Base-by-base conservation (phyloP, 768 basidiomycete species). In the Steccherinum ochraceum region DNA sequence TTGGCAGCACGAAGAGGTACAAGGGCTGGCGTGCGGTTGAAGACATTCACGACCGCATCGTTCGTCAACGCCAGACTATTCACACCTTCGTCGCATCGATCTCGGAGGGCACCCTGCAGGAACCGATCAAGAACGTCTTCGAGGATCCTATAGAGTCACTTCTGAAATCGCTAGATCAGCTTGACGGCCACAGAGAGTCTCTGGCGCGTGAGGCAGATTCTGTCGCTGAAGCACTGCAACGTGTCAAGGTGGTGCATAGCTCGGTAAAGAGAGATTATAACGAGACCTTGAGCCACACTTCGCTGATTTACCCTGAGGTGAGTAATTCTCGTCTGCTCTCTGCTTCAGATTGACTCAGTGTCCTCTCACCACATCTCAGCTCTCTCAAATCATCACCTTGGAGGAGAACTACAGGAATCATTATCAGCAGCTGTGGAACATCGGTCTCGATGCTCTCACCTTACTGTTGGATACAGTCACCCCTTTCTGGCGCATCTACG, bases 361-460 rank as follows among this genome's bases (percentile, higher is more conserved):
- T 41, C 12, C 25, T 39, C 35, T 11, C 35, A 39, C n/a, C 35
- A 39, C 11, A 11, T n/a, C n/a, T n/a, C 48, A 89, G 87, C 72
- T 89, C 19, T 87, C 86, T 2, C 72, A 78, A 42, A 82, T 89
- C 39, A 74, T 83, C 10, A 84, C 76, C 2, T 59, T 89, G 30
- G 86, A 89, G 61, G 87, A 89, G 66, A 86, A 81, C 59, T 89
- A 89, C 65, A 79, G 78, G 58, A 84, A 89, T 59, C 83, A 83
- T 52, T 89, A 87, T 56, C 85, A 89, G 57, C 84, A 87, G 55
- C 65, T 90, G 48, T 90, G 86, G 86, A 87, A 89, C 54, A 70
- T 89, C 50, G 88, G 83, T 16, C 83, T 89, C 77, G 84, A 88
- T 51, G 82, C 81, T 0, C 70, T 89, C 49, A 89, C 88, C 0